These are phyloP conservation scores for Neurospora sp. DNA, from an alignment of 495 filamentous ascomycete genomes.

Conservation along the genomic window DNA sequence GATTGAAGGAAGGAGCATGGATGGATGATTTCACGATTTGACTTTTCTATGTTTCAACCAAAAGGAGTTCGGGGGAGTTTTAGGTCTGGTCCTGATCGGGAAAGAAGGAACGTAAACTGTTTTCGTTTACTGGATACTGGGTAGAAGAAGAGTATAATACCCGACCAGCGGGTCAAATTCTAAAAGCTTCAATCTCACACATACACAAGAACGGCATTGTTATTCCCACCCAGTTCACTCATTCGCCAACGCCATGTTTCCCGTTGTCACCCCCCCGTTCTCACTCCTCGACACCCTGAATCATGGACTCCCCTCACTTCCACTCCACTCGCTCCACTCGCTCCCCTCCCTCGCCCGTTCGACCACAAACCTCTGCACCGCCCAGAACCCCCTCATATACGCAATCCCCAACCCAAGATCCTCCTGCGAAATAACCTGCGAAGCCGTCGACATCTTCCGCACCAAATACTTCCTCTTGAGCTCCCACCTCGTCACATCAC, in stretches of 20 bases:
- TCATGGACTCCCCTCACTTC: neutral
- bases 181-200: neutral
- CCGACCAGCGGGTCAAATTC: neutral
- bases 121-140: neutral
- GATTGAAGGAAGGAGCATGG: neutral
- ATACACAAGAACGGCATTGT: neutral
- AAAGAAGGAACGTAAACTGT: neutral
- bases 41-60: neutral
- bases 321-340: neutral
- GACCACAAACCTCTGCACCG: slow-evolving; percentile 8
- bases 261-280: neutral
- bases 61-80: neutral
- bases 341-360: neutral
- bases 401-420: slow-evolving; percentile 13
- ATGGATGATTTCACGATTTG: neutral
- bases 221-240: neutral
- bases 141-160: neutral
- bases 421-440: slow-evolving; percentile 16
- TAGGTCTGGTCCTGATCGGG: neutral
- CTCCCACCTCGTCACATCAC: neutral
- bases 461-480: slow-evolving; percentile 11
- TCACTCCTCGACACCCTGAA: neutral
- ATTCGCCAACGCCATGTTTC: neutral
- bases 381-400: slow-evolving; percentile 16
- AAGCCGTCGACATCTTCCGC: slow-evolving; percentile 15